These are phyloP conservation scores for Kuraishia cidri DNA, from an alignment of 805 yeast genomes.

Conservation along the genomic window DNA sequence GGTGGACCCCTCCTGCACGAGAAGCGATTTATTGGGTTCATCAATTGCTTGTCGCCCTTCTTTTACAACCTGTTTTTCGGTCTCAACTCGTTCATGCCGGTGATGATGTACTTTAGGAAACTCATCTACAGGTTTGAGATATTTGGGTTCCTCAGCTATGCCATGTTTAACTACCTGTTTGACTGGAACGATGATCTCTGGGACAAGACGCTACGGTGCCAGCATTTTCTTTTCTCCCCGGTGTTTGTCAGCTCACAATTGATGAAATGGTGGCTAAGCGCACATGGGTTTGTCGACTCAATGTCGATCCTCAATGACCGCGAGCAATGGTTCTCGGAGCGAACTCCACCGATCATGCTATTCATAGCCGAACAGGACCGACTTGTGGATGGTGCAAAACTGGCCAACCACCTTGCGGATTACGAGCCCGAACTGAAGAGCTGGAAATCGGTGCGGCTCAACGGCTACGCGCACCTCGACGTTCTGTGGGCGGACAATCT, in stretches of 20 bases:
- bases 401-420: conserved; percentile 53
- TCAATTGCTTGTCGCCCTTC: conserved; percentile 39
- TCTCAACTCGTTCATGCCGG: conserved; percentile 65
- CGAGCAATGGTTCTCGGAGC: conserved; percentile 41
- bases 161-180: conserved; percentile 80
- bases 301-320: conserved; percentile 45
- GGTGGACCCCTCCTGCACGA: conserved; percentile 72
- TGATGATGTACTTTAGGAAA: conserved; percentile 54
- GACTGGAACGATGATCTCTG: conserved; percentile 82
- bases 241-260: conserved; percentile 70
- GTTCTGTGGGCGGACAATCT: conserved; percentile 89
- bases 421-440: conserved; percentile 42
- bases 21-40: conserved; percentile 50
- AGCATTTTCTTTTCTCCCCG: conserved; percentile 82
- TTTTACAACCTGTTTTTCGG: conserved; percentile 58
- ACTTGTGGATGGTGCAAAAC: conserved; percentile 66
- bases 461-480: conserved; percentile 77
- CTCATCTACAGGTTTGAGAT: conserved; percentile 37
- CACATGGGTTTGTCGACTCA: conserved; percentile 37
- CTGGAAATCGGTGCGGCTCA: conserved; percentile 33
- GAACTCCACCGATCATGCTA: conserved; percentile 52
- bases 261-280: conserved; percentile 90
- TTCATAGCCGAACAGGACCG: conserved; percentile 68
- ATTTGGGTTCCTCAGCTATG: conserved; percentile 60
- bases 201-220: conserved; percentile 54